Evolutionary conservation across 352 stramenopile species (phyloP), one percentile per base, ranked within the genome.

Genomic region (Aphanomyces euteiches): DNA sequence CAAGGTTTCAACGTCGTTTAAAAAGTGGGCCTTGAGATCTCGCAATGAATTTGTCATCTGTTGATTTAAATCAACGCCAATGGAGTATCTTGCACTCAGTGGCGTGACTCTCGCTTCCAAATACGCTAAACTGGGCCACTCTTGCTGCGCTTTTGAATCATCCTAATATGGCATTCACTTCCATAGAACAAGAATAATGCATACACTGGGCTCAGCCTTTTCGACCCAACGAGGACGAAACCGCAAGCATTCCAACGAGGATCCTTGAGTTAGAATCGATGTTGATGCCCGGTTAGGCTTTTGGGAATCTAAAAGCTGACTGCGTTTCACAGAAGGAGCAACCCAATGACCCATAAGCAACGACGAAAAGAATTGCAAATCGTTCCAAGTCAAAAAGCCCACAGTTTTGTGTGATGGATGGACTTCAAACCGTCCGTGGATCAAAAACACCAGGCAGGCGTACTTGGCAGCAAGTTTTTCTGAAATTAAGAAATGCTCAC

Each of bases 271-370:
- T 7, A 69, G 50, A 10, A 69, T 17, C 5, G 63, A 2, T 10
- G 10, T 28, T 3, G 37, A 12, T 8, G 57, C 41, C 10, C 7
- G 8, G 41, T 28, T 28, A 28, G 28, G 28, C 28, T 19, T 37
- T 17, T 47, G 13, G 47, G 58, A 39, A 15, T 69, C 45, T 13
- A 47, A 21, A n/a, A 21, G 47, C 19, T 34, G 7, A 34, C 56
- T 34, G 19, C 63, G 47, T 21, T 70, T 70, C 6, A 21, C 47
- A 3, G 64, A 70, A 6, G 64, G 64, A 8, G 64, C 47, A 53
- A 94, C 72, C 87, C 87, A 94, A 66, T 92, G 82, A 13, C 81
- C 80, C 80, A 94, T 90, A 17, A 93, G 61, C 48, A 91, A 66
- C 4, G 85, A 79, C 19, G 87, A 76, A 57, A 90, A 80, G 74